Evolutionary conservation across 345 rosid genomes (phyloP).

Genomic region (Hibiscus tridactylites): DNA sequence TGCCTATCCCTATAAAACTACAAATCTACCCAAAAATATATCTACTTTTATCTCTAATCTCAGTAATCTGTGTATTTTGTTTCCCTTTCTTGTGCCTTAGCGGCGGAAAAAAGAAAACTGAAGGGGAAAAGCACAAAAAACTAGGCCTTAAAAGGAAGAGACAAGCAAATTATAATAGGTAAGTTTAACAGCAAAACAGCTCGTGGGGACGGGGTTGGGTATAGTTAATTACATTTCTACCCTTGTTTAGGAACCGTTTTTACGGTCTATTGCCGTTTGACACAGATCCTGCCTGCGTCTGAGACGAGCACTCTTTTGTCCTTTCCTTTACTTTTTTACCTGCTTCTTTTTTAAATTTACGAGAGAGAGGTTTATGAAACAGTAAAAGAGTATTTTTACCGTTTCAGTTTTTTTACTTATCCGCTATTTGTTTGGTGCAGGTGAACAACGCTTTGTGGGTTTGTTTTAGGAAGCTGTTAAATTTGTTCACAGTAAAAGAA

Average conservation of each 20-base stretch:
- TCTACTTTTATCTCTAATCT: neutral
- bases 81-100: neutral
- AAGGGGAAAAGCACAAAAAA: constrained; percentile 14
- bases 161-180: neutral
- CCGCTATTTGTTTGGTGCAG: neutral
- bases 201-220: neutral
- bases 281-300: neutral
- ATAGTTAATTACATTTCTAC: constrained; percentile 14
- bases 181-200: neutral
- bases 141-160: neutral
- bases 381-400: neutral
- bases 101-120: constrained; percentile 19
- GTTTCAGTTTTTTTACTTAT: neutral
- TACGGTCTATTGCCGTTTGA: constrained; percentile 38
- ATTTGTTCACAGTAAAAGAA: constrained; percentile 5
- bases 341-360: neutral
- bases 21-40: neutral
- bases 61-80: too few species aligned
- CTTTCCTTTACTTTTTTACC: neutral
- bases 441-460: neutral
- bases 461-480: neutral
- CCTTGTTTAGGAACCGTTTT: constrained; percentile 6
- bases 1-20: neutral
- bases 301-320: neutral
- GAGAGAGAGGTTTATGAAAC: neutral